These are phyloP conservation scores for Anthracocystis panici-leucophaei DNA, from an alignment of 1,284 basidiomycete genomes.

Conservation along the genomic window DNA sequence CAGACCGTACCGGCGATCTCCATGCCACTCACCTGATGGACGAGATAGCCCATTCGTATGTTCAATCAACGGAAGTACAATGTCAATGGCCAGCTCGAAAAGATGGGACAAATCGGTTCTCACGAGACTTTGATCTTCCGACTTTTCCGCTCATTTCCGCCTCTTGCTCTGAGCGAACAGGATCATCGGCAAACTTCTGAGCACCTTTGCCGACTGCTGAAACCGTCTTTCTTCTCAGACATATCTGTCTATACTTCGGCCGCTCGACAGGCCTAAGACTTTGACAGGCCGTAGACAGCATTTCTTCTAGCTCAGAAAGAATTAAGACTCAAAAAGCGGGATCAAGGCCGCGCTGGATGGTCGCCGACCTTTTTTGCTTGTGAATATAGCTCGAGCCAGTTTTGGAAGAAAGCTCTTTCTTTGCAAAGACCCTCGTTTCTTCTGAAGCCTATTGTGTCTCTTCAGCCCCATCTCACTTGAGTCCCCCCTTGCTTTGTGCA, in stretches of 20 bases:
- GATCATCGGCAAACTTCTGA: conserved; percentile 6
- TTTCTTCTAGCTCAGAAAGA: too few species aligned
- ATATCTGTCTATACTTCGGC: too few species aligned
- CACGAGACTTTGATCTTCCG: conserved; percentile 5
- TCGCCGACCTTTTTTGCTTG: neutral
- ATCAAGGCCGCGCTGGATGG: too few species aligned
- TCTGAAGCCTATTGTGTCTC: neutral
- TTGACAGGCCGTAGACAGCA: too few species aligned
- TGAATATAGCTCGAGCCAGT: neutral
- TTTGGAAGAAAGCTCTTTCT: neutral
- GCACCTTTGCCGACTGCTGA: conserved; percentile 6
- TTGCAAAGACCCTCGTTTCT: conserved; percentile 8
- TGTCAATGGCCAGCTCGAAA: neutral
- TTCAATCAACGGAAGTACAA: neutral
- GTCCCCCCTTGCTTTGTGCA: too few species aligned
- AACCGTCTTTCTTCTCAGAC: neutral
- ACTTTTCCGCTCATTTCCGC: conserved; percentile 13
- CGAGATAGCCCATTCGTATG: too few species aligned
- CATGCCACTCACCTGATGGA: neutral
- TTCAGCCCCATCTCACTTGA: neutral
- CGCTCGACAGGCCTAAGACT: too few species aligned
- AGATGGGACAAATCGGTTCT: neutral
- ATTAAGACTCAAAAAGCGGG: too few species aligned
- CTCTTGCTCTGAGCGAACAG: neutral
- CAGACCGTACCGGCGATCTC: neutral